Evolutionary conservation across 371 early-diverging fungal species (phyloP), one percentile per base, ranked within the genome.

Genomic region (Aphelidium insulamus): DNA sequence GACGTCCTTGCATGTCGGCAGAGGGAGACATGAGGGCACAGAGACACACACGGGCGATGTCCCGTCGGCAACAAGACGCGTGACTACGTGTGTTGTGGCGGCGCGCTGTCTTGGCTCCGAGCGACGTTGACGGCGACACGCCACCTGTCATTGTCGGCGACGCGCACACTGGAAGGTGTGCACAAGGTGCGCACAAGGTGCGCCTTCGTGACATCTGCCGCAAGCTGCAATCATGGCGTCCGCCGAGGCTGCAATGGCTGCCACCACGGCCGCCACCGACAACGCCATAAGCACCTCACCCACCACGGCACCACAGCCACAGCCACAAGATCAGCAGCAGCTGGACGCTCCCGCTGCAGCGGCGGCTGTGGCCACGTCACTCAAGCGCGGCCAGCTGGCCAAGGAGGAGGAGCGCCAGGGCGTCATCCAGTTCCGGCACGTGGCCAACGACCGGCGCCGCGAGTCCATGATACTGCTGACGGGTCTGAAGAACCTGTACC

Each of bases 401-500:
- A 26, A 9, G 26, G 26, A 53, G 16, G 79, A 80, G 37, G 80
- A 81, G 37, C 50, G 53, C 21, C 51, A 62, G 27, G 85, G 81
- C 0, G 20, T 59, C 22, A 75, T 86, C 22, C 50, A 55, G 26
- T 77, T 80, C 38, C 53, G 66, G 12, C 28, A 37, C 16, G 79
- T 81, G 9, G 45, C 44, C 17, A 87, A 87, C 38, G 85, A 91
- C 49, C 70, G 70, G 3, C 32, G 45, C 4, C 63, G 66, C 17
- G 71, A 76, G 23, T 72, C 69, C 26, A 74, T 86, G 73, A 74
- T 78, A 5, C 49, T 86, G 18, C 58, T 99, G 37, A 81, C 95
- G 0, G 84, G 82, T 18, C 58, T 97, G 33, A 94, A 94, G 52
- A 80, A 76, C 46, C 73, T 99, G 25, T 94, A 97, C 52, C 91